phyloP scores from a whole-genome alignment of 2,329 filamentous ascomycete genomes.

The Penicillium aurantiogriseum region DNA sequence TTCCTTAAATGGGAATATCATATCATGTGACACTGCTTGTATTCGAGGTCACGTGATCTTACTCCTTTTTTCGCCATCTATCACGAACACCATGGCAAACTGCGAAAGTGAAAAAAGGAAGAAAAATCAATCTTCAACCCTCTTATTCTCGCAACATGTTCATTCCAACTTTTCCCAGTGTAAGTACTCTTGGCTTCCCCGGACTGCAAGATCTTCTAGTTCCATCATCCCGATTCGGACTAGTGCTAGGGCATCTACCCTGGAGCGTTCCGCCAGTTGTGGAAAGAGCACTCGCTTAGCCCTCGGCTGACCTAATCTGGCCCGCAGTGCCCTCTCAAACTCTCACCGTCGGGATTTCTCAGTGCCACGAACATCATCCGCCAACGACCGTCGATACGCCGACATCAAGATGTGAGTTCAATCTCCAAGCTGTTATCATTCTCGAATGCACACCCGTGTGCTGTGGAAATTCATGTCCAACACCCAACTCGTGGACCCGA shows the following conservation, averaged over 20 bases:
- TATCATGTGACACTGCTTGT: constrained; percentile 3
- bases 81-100: neutral
- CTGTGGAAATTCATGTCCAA: constrained; percentile 4
- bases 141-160: neutral
- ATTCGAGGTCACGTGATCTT: neutral
- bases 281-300: constrained; percentile 34
- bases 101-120: no score
- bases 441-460: constrained; percentile 19
- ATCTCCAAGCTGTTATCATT: constrained; percentile 27
- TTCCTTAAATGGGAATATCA: neutral
- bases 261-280: constrained; percentile 2
- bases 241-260: constrained; percentile 15
- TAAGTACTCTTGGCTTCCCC: constrained; percentile 5
- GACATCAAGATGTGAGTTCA: constrained; percentile 48
- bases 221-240: constrained; percentile 12
- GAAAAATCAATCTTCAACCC: neutral
- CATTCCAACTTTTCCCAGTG: neutral
- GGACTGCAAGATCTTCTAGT: constrained; percentile 6
- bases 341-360: constrained; percentile 41
- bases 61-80: neutral
- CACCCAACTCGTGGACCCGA: constrained; percentile 13
- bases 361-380: constrained; percentile 46
- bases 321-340: constrained; percentile 37
- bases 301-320: constrained; percentile 41
- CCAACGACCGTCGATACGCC: constrained; percentile 48